Conservation (phyloP, 768 basidiomycete species). For the Pleurotus citrinopileatus region DNA sequence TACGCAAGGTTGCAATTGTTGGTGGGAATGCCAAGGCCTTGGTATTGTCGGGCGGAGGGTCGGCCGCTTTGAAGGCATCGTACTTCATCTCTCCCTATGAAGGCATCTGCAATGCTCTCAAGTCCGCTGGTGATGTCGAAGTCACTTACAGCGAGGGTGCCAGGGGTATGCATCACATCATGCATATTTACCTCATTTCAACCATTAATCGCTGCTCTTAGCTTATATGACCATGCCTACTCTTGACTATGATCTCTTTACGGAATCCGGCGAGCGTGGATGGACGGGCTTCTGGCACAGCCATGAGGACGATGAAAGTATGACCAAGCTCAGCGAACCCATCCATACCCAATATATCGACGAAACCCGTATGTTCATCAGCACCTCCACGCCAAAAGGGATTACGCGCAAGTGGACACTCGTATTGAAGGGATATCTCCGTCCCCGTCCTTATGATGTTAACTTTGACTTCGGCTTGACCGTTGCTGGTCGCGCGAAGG, state of each 20-base stretch:
- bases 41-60: constrained; percentile 68
- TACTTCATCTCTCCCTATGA: constrained; percentile 79
- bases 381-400: constrained; percentile 48
- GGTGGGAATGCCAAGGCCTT: constrained; percentile 68
- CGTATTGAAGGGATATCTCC: constrained; percentile 16
- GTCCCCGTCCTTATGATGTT: constrained; percentile 51
- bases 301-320: constrained; percentile 56
- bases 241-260: constrained; percentile 65
- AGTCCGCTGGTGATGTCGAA: constrained; percentile 41
- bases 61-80: constrained; percentile 67
- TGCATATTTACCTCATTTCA: constrained; percentile 1
- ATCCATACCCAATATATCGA: constrained; percentile 45
- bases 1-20: constrained; percentile 74
- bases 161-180: constrained; percentile 39
- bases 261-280: constrained; percentile 57
- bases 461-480: constrained; percentile 71
- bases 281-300: constrained; percentile 65
- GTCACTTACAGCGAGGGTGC: constrained; percentile 70
- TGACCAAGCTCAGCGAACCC: constrained; percentile 41
- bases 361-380: constrained; percentile 67
- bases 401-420: constrained; percentile 42
- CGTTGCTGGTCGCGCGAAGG: constrained; percentile 68
- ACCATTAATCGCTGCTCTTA: constrained; percentile 20
- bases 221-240: constrained; percentile 65
- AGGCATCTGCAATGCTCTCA: constrained; percentile 63